Evolutionary conservation across 345 rosid species (phyloP).

Genomic region (Arabidopsis arenosa): DNA sequence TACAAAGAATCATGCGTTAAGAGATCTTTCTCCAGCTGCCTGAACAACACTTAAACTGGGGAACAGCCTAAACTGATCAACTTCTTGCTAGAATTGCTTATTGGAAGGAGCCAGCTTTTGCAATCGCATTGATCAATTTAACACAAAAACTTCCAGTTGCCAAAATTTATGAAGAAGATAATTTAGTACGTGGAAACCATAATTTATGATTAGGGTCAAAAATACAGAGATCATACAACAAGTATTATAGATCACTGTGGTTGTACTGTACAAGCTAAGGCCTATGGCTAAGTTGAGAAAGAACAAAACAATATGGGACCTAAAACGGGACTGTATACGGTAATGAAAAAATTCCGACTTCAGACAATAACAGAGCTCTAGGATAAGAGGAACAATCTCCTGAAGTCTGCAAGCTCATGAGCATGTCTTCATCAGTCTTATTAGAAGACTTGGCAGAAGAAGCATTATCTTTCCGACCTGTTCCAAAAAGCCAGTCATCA

Average conservation of each 20-base stretch:
- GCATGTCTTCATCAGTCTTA: conserved; percentile 13
- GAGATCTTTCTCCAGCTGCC: not conserved
- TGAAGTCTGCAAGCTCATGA: not conserved
- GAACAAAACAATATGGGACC: conserved; percentile 31
- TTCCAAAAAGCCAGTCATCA: conserved; percentile 64
- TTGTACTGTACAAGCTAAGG: conserved; percentile 35
- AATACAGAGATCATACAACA: conserved; percentile 6
- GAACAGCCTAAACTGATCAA: not conserved
- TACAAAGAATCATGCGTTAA: not conserved
- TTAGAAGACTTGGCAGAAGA: not conserved
- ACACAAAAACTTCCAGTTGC: not conserved
- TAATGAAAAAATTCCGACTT: conserved; percentile 57
- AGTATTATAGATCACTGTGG: conserved; percentile 22
- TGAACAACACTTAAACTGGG: not conserved
- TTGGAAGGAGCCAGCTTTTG: not conserved
- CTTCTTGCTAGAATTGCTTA: not conserved
- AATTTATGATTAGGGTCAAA: not conserved
- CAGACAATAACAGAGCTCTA: conserved; percentile 47
- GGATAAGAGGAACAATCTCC: conserved; percentile 41
- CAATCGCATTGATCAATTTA: not conserved
- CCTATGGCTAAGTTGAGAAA: conserved; percentile 26
- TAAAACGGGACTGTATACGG: conserved; percentile 69
- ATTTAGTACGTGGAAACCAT: not conserved
- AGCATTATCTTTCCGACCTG: conserved; percentile 1
- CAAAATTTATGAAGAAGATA: not conserved